Conservation (phyloP, 169 alveolate species). For the Theileria equi region DNA sequence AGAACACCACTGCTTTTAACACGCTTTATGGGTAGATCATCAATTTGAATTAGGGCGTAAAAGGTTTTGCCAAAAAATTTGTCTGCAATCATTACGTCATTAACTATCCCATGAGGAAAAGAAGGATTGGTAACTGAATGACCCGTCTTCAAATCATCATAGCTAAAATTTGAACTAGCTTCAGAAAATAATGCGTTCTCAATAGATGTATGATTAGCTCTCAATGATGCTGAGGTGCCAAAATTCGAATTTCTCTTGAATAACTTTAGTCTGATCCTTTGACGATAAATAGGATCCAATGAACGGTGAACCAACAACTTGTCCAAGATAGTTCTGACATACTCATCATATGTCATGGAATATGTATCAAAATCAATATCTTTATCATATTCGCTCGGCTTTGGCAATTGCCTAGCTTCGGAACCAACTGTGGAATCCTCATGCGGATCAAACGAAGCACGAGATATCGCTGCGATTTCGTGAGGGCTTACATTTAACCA, state of each 20-base stretch:
- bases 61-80: conserved; percentile 55
- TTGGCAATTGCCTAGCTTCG: not conserved
- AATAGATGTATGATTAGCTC: not conserved
- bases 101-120: conserved; percentile 49
- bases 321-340: conserved; percentile 36
- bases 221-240: not conserved
- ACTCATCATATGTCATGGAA: conserved; percentile 47
- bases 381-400: not conserved
- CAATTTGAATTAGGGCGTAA: conserved; percentile 70
- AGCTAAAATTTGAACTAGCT: conserved; percentile 24
- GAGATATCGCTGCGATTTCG: not conserved
- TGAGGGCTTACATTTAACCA: not conserved
- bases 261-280: conserved; percentile 43
- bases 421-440: not conserved
- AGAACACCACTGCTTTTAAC: conserved; percentile 72
- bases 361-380: not conserved
- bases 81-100: conserved; percentile 65
- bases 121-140: not conserved
- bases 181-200: conserved; percentile 40
- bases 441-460: not conserved
- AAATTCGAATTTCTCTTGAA: conserved; percentile 32
- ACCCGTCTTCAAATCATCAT: conserved; percentile 20
- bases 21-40: conserved; percentile 55
- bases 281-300: conserved; percentile 48
- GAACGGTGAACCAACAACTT: conserved; percentile 23